Base-by-base conservation (phyloP, 441 rosid species). In the Aquilaria agallochum region DNA sequence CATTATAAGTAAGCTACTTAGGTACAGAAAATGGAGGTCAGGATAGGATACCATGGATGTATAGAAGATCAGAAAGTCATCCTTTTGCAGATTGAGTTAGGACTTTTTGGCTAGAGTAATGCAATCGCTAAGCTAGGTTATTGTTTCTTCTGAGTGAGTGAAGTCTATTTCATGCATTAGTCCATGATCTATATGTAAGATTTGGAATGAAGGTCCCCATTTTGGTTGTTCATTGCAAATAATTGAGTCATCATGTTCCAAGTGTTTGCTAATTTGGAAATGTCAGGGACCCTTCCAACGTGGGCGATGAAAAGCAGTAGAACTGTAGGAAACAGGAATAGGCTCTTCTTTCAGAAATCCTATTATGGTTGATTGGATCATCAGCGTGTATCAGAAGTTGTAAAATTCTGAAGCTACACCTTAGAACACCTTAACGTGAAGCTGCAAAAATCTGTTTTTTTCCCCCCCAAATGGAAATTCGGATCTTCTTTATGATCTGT, bases 231-330 rank as follows among this genome's bases (percentile, higher is more conserved):
- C 4, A 66, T 49, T 45, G 10, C 4, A 27, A 52, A 72, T 20
- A 31, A 34, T 55, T 14, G 15, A 50, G 15, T 20, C 47, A 46
- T 55, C 59, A 55, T 56, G 48, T 60, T 40, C 55, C 59, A 50
- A 55, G 53, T 57, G 59, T 63, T 45, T 54, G 45, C 11, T 66
- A 72, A 66, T 62, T 56, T 74, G 68, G 64, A 65, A 40, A 60
- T 68, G 60, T 65, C 66, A 64, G 50, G 48, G 64, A 58, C 60
- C 42, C 58, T 64, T 61, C 48, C 27, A 44, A 32, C 62, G 58
- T 64, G 56, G 32, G 56, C 59, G 42, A 58, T 12, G 5, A 53
- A 36, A 49, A 46, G 33, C 40, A 53, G 53, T 63, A 64, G 42
- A 36, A 36, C 6, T 8, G 5, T 36, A 3, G 42, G 42, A 73